phyloP scores from a whole-genome alignment of 768 basidiomycete species.

The Lactarius evosmus region DNA sequence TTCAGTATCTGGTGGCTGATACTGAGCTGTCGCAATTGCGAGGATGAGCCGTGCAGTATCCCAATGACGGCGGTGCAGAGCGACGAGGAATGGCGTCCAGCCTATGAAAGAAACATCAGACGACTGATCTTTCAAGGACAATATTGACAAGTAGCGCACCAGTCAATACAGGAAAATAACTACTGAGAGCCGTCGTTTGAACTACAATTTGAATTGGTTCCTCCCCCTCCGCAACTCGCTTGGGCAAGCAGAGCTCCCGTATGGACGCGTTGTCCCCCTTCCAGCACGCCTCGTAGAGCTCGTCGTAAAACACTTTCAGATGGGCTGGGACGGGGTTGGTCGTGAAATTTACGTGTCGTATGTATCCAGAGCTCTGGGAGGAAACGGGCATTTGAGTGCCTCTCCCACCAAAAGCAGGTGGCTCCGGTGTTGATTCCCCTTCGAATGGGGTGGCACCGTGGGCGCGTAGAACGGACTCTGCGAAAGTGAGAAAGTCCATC shows the following conservation, averaged over 20 bases:
- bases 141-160: background rate
- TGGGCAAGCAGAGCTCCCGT: conserved; percentile 51
- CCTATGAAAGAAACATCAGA: conserved; percentile 34
- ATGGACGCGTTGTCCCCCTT: conserved; percentile 50
- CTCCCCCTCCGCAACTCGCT: conserved; percentile 31
- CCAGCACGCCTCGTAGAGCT: conserved; percentile 56
- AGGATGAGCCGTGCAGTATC: conserved; percentile 55
- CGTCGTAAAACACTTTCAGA: conserved; percentile 44
- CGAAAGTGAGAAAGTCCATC: background rate
- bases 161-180: conserved; percentile 19
- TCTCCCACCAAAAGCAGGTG: background rate
- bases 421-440: background rate
- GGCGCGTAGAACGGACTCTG: conserved; percentile 6
- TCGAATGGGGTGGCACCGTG: background rate
- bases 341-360: conserved; percentile 29
- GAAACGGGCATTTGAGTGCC: background rate
- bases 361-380: conserved; percentile 30
- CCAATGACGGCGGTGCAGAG: conserved; percentile 50
- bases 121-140: background rate
- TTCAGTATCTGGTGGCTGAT: conserved; percentile 37
- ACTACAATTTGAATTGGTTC: conserved; percentile 47
- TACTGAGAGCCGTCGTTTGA: conserved; percentile 29
- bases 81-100: conserved; percentile 49
- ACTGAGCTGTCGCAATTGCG: conserved; percentile 55
- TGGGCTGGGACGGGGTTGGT: conserved; percentile 34